Evolutionary conservation across 164 flowering plant species (phyloP).

Genomic region (Magnolia changhungtana): DNA sequence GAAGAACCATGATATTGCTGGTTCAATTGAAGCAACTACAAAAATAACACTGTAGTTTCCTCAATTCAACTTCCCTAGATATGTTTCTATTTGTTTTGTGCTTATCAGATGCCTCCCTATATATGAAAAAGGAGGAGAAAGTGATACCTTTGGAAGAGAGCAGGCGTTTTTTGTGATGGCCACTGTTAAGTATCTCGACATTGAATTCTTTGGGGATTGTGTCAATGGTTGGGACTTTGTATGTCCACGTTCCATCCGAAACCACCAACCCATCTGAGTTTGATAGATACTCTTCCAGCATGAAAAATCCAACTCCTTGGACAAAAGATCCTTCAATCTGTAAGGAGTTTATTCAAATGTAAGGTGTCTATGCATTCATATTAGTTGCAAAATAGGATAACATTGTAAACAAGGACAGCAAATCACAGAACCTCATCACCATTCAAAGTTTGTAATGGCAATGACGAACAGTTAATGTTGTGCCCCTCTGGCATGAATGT

Average conservation of each 20-base stretch:
- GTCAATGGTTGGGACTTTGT: conserved; percentile 89
- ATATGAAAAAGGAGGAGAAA: neutral
- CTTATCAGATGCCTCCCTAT: no score
- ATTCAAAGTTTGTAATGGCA: neutral
- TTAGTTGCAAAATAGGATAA: neutral
- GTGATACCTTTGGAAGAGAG: conserved; percentile 82
- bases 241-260: conserved; percentile 74
- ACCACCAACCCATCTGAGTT: conserved; percentile 62
- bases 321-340: conserved; percentile 95
- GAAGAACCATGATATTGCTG: no score
- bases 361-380: neutral
- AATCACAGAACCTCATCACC: neutral
- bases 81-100: no score
- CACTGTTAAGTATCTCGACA: conserved; percentile 69
- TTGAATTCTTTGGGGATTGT: conserved; percentile 76
- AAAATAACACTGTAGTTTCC: no score
- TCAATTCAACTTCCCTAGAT: no score
- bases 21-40: no score
- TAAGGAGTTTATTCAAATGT: conserved; percentile 6
- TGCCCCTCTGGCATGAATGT: no score
- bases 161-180: conserved; percentile 68
- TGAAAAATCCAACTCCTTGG: conserved; percentile 89
- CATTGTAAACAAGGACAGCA: neutral
- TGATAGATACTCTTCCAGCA: conserved; percentile 71
- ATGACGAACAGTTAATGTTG: no score